Percentiles rank a stretch among this genome's conserved stretches.
These are phyloP conservation scores for Scheffersomyces amazonensis DNA, from an alignment of 805 yeast genomes.

Conservation along the genomic window DNA sequence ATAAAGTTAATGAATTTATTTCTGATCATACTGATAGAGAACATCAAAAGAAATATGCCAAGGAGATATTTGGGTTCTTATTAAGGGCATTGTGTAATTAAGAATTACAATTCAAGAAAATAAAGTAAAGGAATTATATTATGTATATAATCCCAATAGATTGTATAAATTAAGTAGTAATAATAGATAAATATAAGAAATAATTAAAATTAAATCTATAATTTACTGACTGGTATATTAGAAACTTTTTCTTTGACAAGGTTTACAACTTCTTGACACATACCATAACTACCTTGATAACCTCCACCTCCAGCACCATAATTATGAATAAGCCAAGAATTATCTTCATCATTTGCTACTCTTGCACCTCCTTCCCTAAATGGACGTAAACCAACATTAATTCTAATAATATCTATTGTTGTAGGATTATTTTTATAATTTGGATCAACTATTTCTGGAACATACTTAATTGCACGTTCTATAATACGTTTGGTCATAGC, in stretches of 20 bases:
- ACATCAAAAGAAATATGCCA: conserved; percentile 36
- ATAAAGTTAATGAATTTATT: conserved; percentile 25
- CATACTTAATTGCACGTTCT: conserved; percentile 39
- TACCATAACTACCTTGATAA: conserved; percentile 69
- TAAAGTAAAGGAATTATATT: too few species aligned
- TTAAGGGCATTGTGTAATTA: conserved; percentile 18
- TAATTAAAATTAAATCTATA: too few species aligned
- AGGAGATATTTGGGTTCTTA: conserved; percentile 19
- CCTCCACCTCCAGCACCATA: conserved; percentile 80
- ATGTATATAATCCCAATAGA: too few species aligned
- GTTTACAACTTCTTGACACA: conserved; percentile 46
- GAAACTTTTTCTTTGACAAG: not conserved
- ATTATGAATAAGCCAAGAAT: conserved; percentile 50
- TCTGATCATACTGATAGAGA: conserved; percentile 23
- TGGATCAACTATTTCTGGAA: conserved; percentile 37
- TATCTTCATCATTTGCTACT: conserved; percentile 25
- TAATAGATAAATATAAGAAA: too few species aligned
- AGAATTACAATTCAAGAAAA: too few species aligned
- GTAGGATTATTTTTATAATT: conserved; percentile 21
- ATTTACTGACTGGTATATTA: too few species aligned
- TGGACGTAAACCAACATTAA: conserved; percentile 39
- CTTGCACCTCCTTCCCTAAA: conserved; percentile 33
- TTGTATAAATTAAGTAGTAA: too few species aligned
- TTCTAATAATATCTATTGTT: conserved; percentile 26
- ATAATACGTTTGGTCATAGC: conserved; percentile 47